Evolutionary conservation across 768 basidiomycete genomes (phyloP), one percentile per base, ranked within the genome.

Genomic region (Mycena vitilis): DNA sequence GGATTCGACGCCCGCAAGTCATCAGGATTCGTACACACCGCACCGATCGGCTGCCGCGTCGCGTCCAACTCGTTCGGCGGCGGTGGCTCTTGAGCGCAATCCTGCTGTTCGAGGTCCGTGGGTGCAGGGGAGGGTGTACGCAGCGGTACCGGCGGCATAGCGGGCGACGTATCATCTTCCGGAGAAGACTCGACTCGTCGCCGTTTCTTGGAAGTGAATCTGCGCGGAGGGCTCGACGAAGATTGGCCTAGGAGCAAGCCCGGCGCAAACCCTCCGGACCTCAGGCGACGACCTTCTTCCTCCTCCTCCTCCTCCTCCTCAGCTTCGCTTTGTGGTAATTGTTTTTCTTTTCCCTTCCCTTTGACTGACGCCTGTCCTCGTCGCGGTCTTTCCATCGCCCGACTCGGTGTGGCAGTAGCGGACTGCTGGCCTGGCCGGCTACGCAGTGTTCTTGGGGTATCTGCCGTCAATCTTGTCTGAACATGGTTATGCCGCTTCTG

Each of bases 171-270:
- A 15, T 71, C 70, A 7, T 63, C 52, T 63, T 80, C 83, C 18
- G 83, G 78, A 1, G 81, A 80, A 40, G 80, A 81, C 59, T 83
- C 82, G 7, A 84, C 74, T 68, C 82, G 81, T 73, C 81, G 78
- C 49, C 86, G 83, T 76, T 88, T 88, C 65, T 81, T 79, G 51
- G 81, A 75, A 8, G 81, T 73, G 36, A 74, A 40, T 63, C 70
- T 73, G 37, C 76, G 60, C 6, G 73, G 63, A 25, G 69, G 68
- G 30, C 69, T 59, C 38, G 60, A 45, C 18, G 59, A 4, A 25
- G 65, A 36, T 42, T 52, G 47, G 2, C 48, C 64, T 10, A 66
- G 36, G 16, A 53, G 47, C 52, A 58, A 56, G 52, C 69, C 73
- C 25, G 71, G 65, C 2, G 60, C 61, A 37, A 20, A 23, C 37